phyloP scores from a whole-genome alignment of 1,139 yeast species.

The Scheffersomyces stambukii region DNA sequence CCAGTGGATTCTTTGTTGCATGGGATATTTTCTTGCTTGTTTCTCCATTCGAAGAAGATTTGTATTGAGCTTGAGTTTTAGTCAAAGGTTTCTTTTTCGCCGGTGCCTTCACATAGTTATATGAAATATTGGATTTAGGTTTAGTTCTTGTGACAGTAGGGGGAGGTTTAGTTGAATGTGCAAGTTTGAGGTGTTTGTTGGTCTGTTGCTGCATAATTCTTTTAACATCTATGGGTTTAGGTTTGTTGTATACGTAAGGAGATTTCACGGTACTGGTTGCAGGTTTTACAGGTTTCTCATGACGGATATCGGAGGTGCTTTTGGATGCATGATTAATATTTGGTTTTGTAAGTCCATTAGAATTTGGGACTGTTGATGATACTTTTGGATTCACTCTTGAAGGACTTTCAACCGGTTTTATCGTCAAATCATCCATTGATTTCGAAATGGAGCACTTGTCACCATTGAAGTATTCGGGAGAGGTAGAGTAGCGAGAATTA shows the following conservation, averaged over 20 bases:
- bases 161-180: slow-evolving; percentile 9
- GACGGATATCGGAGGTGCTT: slow-evolving; percentile 8
- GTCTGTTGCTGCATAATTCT: slow-evolving; percentile 15
- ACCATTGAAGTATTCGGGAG: slow-evolving; percentile 3
- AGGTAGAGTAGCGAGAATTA: slow-evolving; percentile 2
- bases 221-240: slow-evolving; percentile 37
- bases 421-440: slow-evolving; percentile 17
- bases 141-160: slow-evolving; percentile 7
- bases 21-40: slow-evolving; percentile 1
- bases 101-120: slow-evolving; percentile 21
- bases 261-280: slow-evolving; percentile 12
- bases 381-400: slow-evolving; percentile 4
- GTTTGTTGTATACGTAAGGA: slow-evolving; percentile 36
- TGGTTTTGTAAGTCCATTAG: slow-evolving; percentile 3
- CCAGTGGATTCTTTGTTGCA: slow-evolving; percentile 5
- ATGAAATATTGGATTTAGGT: slow-evolving; percentile 24
- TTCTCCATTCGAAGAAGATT: slow-evolving; percentile 6
- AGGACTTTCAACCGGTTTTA: slow-evolving; percentile 12
- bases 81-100: slow-evolving; percentile 8
- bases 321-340: slow-evolving; percentile 8
- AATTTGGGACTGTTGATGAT: slow-evolving; percentile 1
- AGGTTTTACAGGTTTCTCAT: slow-evolving; percentile 5
- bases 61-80: slow-evolving; percentile 1
- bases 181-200: slow-evolving; percentile 15
- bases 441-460: slow-evolving; percentile 4